A percentile compares a stretch with the other conserved stretches of the same genome.
phyloP scores from a whole-genome alignment of 2,329 filamentous ascomycete species.

The Exophiala alcalophila region DNA sequence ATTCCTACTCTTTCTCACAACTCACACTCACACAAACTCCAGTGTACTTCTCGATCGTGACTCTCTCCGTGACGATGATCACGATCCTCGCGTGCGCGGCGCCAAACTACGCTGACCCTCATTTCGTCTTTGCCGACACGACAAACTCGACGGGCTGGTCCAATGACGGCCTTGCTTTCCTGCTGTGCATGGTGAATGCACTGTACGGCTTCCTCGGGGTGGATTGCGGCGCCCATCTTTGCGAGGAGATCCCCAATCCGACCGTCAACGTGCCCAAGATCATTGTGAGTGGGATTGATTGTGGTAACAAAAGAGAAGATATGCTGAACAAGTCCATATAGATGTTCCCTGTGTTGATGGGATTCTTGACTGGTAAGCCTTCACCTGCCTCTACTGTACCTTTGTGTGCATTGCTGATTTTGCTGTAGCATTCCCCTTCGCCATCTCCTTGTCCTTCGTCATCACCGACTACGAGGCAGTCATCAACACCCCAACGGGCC shows the following conservation, averaged over 20 bases:
- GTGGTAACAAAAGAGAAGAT: neutral
- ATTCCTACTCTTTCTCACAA: neutral
- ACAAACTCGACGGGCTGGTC: slow-evolving; percentile 43
- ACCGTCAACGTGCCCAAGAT: slow-evolving; percentile 40
- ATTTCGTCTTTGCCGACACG: slow-evolving; percentile 39
- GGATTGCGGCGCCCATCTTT: slow-evolving; percentile 21
- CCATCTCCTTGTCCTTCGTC: slow-evolving; percentile 39
- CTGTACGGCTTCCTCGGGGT: slow-evolving; percentile 22
- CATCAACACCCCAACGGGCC: slow-evolving; percentile 43
- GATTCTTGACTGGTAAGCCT: slow-evolving; percentile 21
- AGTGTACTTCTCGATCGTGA: slow-evolving; percentile 14
- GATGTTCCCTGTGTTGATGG: slow-evolving; percentile 36
- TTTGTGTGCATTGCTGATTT: neutral
- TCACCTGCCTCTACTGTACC: too few species aligned
- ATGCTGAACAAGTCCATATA: slow-evolving; percentile 1
- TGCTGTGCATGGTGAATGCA: slow-evolving; percentile 31
- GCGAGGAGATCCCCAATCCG: slow-evolving; percentile 26
- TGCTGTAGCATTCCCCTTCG: slow-evolving; percentile 30
- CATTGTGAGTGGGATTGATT: slow-evolving; percentile 25
- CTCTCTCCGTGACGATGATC: slow-evolving; percentile 28
- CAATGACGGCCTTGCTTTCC: slow-evolving; percentile 26
- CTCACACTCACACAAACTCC: neutral
- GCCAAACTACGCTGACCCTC: slow-evolving; percentile 11
- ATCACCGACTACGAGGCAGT: slow-evolving; percentile 41
- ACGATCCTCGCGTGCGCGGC: slow-evolving; percentile 26